phyloP scores from a whole-genome alignment of 1,284 basidiomycete genomes.

The Peniophora sp. region DNA sequence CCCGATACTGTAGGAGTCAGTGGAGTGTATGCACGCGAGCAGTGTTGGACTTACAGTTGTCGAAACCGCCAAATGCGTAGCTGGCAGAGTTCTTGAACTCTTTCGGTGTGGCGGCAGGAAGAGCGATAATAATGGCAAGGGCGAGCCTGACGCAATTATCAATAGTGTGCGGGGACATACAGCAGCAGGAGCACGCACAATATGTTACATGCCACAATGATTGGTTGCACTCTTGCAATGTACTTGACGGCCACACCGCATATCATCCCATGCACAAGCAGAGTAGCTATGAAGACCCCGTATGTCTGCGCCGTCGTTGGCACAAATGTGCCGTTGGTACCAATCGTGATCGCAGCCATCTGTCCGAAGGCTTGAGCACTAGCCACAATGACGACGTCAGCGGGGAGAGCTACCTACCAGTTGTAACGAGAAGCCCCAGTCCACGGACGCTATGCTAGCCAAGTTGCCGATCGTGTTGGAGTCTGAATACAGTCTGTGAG shows the following conservation, averaged over 20 bases:
- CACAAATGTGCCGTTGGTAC: constrained; percentile 42
- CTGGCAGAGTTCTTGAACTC: constrained; percentile 60
- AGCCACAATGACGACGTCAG: no score
- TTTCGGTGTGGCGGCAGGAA: constrained; percentile 63
- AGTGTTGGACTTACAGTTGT: constrained; percentile 17
- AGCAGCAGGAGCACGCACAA: constrained; percentile 31
- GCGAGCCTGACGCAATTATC: constrained; percentile 39
- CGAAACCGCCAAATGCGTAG: constrained; percentile 59
- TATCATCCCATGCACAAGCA: constrained; percentile 50
- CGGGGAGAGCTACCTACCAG: constrained; percentile 17
- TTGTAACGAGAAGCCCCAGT: constrained; percentile 72
- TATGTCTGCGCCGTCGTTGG: constrained; percentile 49
- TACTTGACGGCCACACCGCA: constrained; percentile 61
- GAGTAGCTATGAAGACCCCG: constrained; percentile 49
- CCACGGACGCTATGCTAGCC: constrained; percentile 61
- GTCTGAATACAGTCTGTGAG: constrained; percentile 30
- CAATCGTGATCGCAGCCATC: constrained; percentile 59
- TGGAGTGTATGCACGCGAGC: neutral
- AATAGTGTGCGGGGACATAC: neutral
- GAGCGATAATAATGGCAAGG: constrained; percentile 66
- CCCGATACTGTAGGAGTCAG: constrained; percentile 41
- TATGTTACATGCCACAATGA: constrained; percentile 66
- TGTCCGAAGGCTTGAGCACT: no score
- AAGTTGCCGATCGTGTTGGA: constrained; percentile 69
- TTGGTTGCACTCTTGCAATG: constrained; percentile 66